A percentile compares a stretch with the other conserved stretches of the same genome.
Evolutionary conservation across 306 rosid genomes (phyloP).

Genomic region (Prunus davidiana): DNA sequence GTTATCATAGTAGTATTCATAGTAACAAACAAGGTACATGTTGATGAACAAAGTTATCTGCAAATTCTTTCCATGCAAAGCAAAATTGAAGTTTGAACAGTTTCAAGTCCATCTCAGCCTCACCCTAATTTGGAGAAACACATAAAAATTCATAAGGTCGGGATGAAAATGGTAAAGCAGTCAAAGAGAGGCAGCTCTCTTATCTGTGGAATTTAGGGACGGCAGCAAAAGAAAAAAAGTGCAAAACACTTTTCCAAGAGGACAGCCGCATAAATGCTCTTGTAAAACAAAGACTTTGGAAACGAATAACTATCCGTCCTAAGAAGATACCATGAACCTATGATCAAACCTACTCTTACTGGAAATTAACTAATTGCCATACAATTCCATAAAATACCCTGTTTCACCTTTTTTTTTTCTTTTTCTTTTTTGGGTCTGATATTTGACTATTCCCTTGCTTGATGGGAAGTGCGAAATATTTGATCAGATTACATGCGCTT

Average conservation of each 20-base stretch:
- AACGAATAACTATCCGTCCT: too few relatives aligned
- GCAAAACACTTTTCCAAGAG: neutral
- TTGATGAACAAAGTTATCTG: too few relatives aligned
- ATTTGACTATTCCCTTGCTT: neutral
- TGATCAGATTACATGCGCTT: neutral
- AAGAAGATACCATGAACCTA: too few relatives aligned
- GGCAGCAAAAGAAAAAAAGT: neutral
- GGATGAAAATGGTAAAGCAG: neutral
- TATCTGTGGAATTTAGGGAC: neutral
- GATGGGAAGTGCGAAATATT: neutral
- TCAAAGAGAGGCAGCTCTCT: neutral
- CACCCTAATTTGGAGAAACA: neutral
- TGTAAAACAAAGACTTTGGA: too few relatives aligned
- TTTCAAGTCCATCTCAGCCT: neutral
- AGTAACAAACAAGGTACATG: too few relatives aligned
- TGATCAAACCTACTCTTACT: too few relatives aligned
- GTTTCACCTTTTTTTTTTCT: neutral
- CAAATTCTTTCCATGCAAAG: too few relatives aligned
- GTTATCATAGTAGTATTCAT: too few relatives aligned
- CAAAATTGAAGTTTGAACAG: neutral
- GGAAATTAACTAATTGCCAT: too few relatives aligned
- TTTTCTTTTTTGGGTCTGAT: neutral
- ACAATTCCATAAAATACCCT: too few relatives aligned
- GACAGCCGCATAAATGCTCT: neutral
- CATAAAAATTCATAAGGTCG: too few relatives aligned